A percentile compares a stretch with the other conserved stretches of the same genome.
phyloP scores from a whole-genome alignment of 2,329 filamentous ascomycete genomes.

The Fusarium agapanthi region DNA sequence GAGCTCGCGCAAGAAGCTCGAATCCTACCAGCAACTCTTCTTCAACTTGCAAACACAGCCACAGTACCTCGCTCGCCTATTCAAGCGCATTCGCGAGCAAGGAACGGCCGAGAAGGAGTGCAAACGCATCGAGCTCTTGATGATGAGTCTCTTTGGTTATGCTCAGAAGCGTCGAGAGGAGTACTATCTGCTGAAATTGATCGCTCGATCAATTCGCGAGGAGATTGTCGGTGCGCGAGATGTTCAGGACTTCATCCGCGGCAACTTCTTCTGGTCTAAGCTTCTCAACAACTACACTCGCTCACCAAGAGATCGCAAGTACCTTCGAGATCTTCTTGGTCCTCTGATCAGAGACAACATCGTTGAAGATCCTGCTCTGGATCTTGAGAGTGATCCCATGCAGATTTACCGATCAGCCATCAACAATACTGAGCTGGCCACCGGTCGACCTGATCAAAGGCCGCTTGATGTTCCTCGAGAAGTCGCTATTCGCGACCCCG shows the following conservation, averaged over 20 bases:
- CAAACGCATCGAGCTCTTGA: slow-evolving; percentile 89
- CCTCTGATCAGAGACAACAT: slow-evolving; percentile 90
- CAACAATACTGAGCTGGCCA: slow-evolving; percentile 96
- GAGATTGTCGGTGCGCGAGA: slow-evolving; percentile 79
- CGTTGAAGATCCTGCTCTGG: slow-evolving; percentile 87
- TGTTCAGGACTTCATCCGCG: slow-evolving; percentile 86
- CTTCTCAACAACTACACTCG: slow-evolving; percentile 87
- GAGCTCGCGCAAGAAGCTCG: slow-evolving; percentile 91
- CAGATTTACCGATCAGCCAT: slow-evolving; percentile 96
- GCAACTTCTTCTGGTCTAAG: slow-evolving; percentile 93
- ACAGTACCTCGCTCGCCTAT: slow-evolving; percentile 89
- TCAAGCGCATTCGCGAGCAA: slow-evolving; percentile 83
- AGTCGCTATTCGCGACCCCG: slow-evolving; percentile 92
- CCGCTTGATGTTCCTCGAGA: slow-evolving; percentile 88
- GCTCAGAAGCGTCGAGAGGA: slow-evolving; percentile 97
- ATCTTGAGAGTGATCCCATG: slow-evolving; percentile 95
- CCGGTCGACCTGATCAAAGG: slow-evolving; percentile 82
- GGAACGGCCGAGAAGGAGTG: slow-evolving; percentile 90
- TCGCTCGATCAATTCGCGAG: slow-evolving; percentile 83
- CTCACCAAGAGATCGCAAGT: slow-evolving; percentile 91
- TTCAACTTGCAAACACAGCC: slow-evolving; percentile 97
- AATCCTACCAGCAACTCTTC: slow-evolving; percentile 97
- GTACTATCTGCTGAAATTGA: slow-evolving; percentile 92
- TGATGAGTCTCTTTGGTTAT: slow-evolving; percentile 97
- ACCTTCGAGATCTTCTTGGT: slow-evolving; percentile 85